These are phyloP conservation scores for Hanseniaspora valbyensis DNA, from an alignment of 805 yeast species.

Conservation along the genomic window DNA sequence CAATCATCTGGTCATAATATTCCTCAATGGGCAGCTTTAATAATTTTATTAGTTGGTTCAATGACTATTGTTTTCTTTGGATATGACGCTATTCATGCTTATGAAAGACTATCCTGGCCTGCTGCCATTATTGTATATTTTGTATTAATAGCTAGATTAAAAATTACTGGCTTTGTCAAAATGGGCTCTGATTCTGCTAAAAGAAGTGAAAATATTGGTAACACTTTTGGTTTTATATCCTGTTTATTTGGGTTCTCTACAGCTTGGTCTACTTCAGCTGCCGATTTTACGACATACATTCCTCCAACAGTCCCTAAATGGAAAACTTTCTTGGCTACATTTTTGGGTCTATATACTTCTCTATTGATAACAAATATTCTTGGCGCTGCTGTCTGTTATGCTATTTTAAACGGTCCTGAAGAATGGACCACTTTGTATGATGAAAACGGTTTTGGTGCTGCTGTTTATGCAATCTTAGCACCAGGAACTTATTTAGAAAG, in stretches of 20 bases:
- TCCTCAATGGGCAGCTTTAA: conserved; percentile 88
- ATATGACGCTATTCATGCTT: conserved; percentile 65
- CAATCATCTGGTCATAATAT: conserved; percentile 34
- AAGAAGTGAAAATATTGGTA: conserved; percentile 51
- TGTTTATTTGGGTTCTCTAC: conserved; percentile 79
- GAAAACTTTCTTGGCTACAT: conserved; percentile 53
- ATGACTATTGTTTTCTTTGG: conserved; percentile 72
- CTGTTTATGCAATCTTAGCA: conserved; percentile 65
- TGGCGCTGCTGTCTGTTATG: conserved; percentile 81
- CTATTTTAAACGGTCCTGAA: conserved; percentile 37
- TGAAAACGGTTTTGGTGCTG: conserved; percentile 60
- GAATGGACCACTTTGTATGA: conserved; percentile 42
- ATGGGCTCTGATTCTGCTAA: conserved; percentile 46
- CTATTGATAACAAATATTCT: conserved; percentile 58
- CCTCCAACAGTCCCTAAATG: conserved; percentile 47
- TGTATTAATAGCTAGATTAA: conserved; percentile 67
- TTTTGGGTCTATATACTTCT: conserved; percentile 54
- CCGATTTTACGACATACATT: conserved; percentile 85
- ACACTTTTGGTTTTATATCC: conserved; percentile 75
- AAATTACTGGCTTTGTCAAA: conserved; percentile 53
- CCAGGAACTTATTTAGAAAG: conserved; percentile 40
- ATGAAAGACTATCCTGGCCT: conserved; percentile 82
- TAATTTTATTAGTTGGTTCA: conserved; percentile 58
- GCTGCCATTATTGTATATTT: conserved; percentile 66
- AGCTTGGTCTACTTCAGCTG: conserved; percentile 91